phyloP scores from a whole-genome alignment of 78 protist species.

The Emiliania huxleyi region DNA sequence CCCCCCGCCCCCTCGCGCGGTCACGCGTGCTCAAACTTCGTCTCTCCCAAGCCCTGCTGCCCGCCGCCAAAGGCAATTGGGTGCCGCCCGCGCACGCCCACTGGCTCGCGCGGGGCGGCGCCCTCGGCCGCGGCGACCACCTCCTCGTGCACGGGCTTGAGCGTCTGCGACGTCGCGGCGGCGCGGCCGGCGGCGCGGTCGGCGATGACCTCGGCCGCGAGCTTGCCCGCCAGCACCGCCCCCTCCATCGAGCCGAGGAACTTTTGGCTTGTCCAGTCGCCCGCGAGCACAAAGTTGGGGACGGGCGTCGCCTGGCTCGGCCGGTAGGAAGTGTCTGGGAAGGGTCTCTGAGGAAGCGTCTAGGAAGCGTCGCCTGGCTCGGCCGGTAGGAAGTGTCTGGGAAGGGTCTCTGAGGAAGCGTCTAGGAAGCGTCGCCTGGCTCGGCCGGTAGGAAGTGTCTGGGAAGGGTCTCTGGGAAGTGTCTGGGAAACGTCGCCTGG shows the following conservation, averaged over 20 bases:
- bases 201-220: background rate
- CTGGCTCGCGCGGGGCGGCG: background rate
- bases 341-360: no score
- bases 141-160: background rate
- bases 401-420: no score
- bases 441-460: no score
- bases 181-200: background rate
- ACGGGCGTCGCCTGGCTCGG: slow-evolving; percentile 52
- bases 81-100: background rate
- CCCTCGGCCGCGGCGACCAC: background rate
- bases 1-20: no score
- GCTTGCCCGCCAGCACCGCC: slow-evolving; percentile 52
- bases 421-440: no score
- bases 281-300: slow-evolving; percentile 48
- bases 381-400: no score
- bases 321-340: no score
- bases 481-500: no score
- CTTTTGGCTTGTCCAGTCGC: slow-evolving; percentile 46
- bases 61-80: slow-evolving; percentile 1
- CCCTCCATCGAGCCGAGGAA: slow-evolving; percentile 63
- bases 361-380: no score
- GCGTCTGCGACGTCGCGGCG: background rate
- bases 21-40: no score
- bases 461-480: no score
- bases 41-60: background rate